These are phyloP conservation scores for Chloranthus sessilifolius DNA, from an alignment of 164 flowering plant species.

Conservation along the genomic window DNA sequence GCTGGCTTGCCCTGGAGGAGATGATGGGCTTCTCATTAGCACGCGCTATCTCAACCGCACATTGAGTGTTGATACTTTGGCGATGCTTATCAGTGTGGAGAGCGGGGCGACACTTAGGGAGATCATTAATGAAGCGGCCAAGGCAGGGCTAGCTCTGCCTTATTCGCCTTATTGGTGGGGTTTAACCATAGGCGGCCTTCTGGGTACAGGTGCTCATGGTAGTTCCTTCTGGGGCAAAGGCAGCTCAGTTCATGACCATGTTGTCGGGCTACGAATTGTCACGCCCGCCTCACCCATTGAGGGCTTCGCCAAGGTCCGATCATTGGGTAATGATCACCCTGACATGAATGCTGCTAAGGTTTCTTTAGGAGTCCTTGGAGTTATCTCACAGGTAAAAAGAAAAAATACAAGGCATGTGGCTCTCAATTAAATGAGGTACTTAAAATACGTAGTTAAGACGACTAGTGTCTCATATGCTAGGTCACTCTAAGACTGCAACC, in stretches of 20 bases:
- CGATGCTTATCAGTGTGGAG: conserved; percentile 46
- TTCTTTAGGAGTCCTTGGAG: conserved; percentile 78
- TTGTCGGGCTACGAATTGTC: conserved; percentile 40
- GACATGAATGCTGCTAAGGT: conserved; percentile 53
- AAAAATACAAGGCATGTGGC: too few relatives aligned
- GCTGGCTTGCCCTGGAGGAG: conserved; percentile 54
- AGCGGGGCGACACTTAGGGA: conserved; percentile 51
- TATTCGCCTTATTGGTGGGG: conserved; percentile 85
- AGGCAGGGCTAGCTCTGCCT: conserved; percentile 55
- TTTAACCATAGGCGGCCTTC: conserved; percentile 57
- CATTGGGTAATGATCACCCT: conserved; percentile 19
- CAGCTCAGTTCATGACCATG: conserved; percentile 62
- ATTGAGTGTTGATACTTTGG: conserved; percentile 21
- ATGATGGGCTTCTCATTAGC: conserved; percentile 54
- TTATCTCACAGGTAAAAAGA: conserved; percentile 66
- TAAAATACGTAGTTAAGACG: too few relatives aligned
- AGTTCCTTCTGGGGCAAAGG: conserved; percentile 69
- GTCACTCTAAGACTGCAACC: conserved; percentile 58
- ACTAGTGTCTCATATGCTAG: conserved; percentile 18
- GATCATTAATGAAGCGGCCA: conserved; percentile 45
- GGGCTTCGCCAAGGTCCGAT: conserved; percentile 46
- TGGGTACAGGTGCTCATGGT: conserved; percentile 76
- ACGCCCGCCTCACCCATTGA: conserved; percentile 40
- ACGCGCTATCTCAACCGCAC: conserved; percentile 39
- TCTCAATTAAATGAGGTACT: too few relatives aligned